Conservation (phyloP, 78 protist species). For the Dictyostelium brefeldianum region DNA sequence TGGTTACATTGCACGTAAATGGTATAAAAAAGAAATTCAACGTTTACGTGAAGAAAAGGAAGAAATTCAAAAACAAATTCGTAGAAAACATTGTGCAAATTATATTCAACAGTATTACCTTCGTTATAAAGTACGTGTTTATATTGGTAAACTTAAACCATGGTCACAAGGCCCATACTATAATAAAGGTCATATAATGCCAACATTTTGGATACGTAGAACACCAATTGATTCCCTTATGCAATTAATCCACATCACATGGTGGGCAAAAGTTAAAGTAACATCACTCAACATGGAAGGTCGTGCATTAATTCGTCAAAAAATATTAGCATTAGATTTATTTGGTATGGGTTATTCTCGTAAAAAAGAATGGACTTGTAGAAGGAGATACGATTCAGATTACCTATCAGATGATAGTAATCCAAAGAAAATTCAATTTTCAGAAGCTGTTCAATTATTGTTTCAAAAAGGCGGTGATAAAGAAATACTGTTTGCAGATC, state of each 20-base stretch:
- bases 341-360: constrained; percentile 50
- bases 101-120: neutral
- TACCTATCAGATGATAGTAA: constrained; percentile 56
- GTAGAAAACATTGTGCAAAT: neutral
- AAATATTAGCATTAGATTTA: constrained; percentile 58
- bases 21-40: constrained; percentile 20
- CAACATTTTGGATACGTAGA: constrained; percentile 43
- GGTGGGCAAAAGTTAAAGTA: constrained; percentile 82
- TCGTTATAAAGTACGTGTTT: constrained; percentile 20
- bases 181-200: constrained; percentile 42
- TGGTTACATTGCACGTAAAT: constrained; percentile 47
- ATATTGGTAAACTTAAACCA: constrained; percentile 2
- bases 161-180: constrained; percentile 31
- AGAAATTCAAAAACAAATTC: constrained; percentile 50
- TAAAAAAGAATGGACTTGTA: constrained; percentile 60
- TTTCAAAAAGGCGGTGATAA: constrained; percentile 70
- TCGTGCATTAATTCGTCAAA: constrained; percentile 62
- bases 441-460: constrained; percentile 44
- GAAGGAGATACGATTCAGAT: constrained; percentile 72
- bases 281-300: constrained; percentile 22
- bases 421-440: constrained; percentile 73
- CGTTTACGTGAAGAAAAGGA: constrained; percentile 38
- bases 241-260: constrained; percentile 2
- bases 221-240: constrained; percentile 11
- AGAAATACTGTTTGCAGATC: constrained; percentile 82